Conservation (phyloP, 1,284 basidiomycete species). For the Microstroma glucosiphilum region DNA sequence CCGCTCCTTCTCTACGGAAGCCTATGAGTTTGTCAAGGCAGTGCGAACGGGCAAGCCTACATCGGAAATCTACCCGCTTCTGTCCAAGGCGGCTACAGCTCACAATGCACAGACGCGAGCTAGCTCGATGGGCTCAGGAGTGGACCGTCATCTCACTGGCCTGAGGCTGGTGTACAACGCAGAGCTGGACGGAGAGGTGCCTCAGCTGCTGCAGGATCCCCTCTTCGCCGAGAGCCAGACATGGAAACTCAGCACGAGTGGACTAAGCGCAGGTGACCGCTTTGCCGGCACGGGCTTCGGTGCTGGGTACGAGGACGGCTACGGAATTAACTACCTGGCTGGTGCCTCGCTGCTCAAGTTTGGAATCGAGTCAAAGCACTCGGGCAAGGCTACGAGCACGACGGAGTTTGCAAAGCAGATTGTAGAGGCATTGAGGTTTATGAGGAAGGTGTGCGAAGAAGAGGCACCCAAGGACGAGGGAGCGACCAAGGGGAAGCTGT, state of each 20-base stretch:
- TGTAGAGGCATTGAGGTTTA: constrained; percentile 65
- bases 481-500: constrained; percentile 30
- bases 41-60: constrained; percentile 64
- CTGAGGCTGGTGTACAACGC: constrained; percentile 57
- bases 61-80: constrained; percentile 56
- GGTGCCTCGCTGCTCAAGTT: constrained; percentile 79
- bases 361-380: constrained; percentile 82
- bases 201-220: constrained; percentile 57
- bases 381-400: constrained; percentile 54
- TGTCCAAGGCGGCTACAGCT: constrained; percentile 65
- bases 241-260: constrained; percentile 90
- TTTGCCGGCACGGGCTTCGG: constrained; percentile 83
- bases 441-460: constrained; percentile 60
- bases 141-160: constrained; percentile 86
- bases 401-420: constrained; percentile 64
- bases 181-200: constrained; percentile 7
- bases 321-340: constrained; percentile 60
- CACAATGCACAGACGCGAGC: constrained; percentile 73
- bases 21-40: constrained; percentile 69
- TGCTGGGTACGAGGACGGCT: constrained; percentile 34
- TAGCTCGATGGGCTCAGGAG: constrained; percentile 75
- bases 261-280: constrained; percentile 73
- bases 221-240: constrained; percentile 70
- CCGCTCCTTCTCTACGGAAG: constrained; percentile 69
- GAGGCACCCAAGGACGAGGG: constrained; percentile 28